phyloP scores from a whole-genome alignment of 805 yeast genomes.

The Spathaspora boniae region DNA sequence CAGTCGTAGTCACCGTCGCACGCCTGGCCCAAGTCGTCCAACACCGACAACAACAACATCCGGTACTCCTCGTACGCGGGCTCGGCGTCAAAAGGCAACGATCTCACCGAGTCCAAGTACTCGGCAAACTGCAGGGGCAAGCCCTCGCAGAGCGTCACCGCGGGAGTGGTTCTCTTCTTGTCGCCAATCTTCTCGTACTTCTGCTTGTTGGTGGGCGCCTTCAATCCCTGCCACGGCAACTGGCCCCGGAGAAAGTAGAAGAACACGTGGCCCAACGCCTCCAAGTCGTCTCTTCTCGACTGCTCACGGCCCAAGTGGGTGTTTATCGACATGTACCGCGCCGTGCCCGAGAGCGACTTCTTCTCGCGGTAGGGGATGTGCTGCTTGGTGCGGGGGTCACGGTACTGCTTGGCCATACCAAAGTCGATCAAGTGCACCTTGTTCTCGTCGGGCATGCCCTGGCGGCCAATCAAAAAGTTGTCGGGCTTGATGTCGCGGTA shows the following conservation, averaged over 20 bases:
- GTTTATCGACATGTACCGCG: conserved; percentile 83
- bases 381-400: conserved; percentile 75
- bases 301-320: conserved; percentile 87
- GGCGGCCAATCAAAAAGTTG: conserved; percentile 69
- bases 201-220: conserved; percentile 80
- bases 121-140: conserved; percentile 74
- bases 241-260: conserved; percentile 75
- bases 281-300: conserved; percentile 78
- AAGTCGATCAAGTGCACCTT: conserved; percentile 73
- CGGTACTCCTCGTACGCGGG: conserved; percentile 73
- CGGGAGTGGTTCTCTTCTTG: conserved; percentile 67
- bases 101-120: conserved; percentile 65
- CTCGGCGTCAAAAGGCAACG: conserved; percentile 70
- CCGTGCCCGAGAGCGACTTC: conserved; percentile 79
- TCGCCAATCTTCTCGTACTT: conserved; percentile 84
- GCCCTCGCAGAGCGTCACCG: conserved; percentile 57
- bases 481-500: conserved; percentile 85
- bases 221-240: conserved; percentile 88
- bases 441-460: conserved; percentile 58
- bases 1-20: conserved; percentile 76
- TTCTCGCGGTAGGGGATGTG: conserved; percentile 82
- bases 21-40: conserved; percentile 53
- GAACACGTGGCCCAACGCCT: conserved; percentile 78
- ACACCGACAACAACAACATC: conserved; percentile 54
- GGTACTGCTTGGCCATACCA: conserved; percentile 83